Conservation (phyloP, 2,329 filamentous ascomycete genomes). For the Gnomoniopsis smithogilvyi region DNA sequence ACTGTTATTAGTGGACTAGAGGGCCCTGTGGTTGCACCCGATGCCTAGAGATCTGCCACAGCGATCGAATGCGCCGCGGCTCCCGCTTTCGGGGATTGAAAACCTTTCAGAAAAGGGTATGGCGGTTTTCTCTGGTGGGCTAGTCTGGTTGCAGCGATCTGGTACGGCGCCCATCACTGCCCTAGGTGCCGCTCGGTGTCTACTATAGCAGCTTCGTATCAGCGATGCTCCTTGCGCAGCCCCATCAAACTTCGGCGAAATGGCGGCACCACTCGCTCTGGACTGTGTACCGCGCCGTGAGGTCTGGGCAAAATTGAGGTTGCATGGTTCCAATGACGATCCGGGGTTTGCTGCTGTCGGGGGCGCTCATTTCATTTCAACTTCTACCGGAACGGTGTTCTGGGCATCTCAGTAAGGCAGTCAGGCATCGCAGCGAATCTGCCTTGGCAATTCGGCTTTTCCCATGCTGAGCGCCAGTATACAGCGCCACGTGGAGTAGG, state of each 20-base stretch:
- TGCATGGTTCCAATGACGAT: not conserved
- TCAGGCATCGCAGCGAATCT: not conserved
- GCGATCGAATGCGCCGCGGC: not conserved
- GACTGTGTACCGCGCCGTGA: not conserved
- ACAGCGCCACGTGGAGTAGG: not conserved
- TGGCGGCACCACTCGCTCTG: not conserved
- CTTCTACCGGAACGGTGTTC: not conserved
- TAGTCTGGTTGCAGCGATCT: not conserved
- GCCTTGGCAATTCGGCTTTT: not conserved
- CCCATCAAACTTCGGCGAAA: not conserved
- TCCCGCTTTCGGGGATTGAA: not conserved
- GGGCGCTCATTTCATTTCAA: not conserved
- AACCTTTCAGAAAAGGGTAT: not conserved
- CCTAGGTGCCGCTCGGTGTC: not conserved
- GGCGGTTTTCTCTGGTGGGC: not conserved
- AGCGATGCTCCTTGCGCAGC: not conserved
- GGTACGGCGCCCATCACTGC: not conserved
- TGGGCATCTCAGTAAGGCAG: not conserved
- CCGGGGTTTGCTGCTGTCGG: not conserved
- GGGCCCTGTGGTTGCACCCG: constrained; percentile 9
- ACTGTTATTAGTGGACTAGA: not conserved
- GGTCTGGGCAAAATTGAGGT: not conserved
- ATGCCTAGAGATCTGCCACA: not conserved
- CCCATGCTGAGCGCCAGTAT: not conserved
- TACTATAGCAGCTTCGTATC: not conserved